phyloP scores from a whole-genome alignment of 495 filamentous ascomycete genomes.

The Podospora pseudoanserina region DNA sequence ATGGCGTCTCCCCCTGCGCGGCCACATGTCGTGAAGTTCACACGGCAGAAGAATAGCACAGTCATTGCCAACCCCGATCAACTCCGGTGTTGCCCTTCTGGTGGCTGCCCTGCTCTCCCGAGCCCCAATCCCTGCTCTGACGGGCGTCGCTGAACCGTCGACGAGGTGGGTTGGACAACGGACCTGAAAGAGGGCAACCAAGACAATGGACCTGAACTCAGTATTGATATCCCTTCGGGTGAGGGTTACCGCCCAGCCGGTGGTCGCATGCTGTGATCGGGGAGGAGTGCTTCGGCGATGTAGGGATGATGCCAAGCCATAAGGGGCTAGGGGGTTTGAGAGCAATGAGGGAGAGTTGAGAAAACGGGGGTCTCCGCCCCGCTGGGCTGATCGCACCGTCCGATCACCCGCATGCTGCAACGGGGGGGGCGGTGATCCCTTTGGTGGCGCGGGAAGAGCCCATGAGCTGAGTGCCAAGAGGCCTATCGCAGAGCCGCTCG shows the following conservation, averaged over 20 bases:
- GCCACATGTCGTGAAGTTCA: conserved; percentile 22
- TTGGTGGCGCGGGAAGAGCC: conserved; percentile 12
- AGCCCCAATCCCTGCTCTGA: not conserved
- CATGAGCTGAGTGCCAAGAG: conserved; percentile 11
- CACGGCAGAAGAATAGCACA: conserved; percentile 14
- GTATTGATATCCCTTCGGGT: conserved; percentile 1
- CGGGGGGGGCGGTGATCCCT: conserved; percentile 3
- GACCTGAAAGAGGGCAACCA: not conserved
- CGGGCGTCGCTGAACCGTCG: not conserved
- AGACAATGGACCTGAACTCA: not conserved
- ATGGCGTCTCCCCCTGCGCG: conserved; percentile 5
- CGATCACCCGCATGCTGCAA: conserved; percentile 1
- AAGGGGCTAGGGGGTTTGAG: not conserved
- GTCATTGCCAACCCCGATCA: conserved; percentile 12
- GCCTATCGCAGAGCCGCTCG: conserved; percentile 17
- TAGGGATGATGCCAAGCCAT: not conserved
- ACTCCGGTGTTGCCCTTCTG: conserved; percentile 11
- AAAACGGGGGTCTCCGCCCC: conserved; percentile 1
- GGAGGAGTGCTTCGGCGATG: not conserved
- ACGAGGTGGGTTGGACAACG: not conserved
- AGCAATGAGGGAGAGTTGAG: not conserved
- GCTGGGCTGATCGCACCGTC: conserved; percentile 1
- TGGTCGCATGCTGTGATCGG: not conserved
- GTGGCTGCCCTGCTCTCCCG: not conserved
- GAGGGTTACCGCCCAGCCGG: conserved; percentile 7